These are phyloP conservation scores for Orobanche coerulescens DNA, from an alignment of 257 asterid genomes.

Conservation along the genomic window DNA sequence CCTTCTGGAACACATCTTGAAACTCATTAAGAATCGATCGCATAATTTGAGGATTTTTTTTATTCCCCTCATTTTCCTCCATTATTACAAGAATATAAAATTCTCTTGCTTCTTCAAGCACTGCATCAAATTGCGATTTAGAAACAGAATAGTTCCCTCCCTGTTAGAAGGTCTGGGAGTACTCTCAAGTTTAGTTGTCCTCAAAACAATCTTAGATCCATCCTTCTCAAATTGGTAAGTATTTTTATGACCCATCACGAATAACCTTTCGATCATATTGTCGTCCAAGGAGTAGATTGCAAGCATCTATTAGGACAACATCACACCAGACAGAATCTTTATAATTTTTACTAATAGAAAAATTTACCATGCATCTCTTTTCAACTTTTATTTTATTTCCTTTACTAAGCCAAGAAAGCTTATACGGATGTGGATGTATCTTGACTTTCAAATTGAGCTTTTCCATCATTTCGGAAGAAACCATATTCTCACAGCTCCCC, in stretches of 20 bases:
- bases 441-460: no score
- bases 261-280: conserved; percentile 7
- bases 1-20: neutral
- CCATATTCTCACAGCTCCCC: no score
- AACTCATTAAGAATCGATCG: neutral
- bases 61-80: neutral
- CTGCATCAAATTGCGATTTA: neutral
- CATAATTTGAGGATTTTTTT: neutral
- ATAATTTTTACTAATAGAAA: conserved; percentile 4
- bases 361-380: conserved; percentile 17
- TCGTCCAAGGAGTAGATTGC: conserved; percentile 9
- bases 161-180: neutral
- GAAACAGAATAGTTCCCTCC: neutral
- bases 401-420: no score
- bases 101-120: neutral
- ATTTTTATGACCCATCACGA: conserved; percentile 9
- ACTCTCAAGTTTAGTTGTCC: neutral
- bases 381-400: no score
- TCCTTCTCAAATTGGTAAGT: conserved; percentile 14
- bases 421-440: no score
- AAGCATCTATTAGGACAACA: conserved; percentile 20
- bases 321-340: conserved; percentile 15
- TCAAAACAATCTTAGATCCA: neutral
- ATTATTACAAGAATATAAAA: neutral
- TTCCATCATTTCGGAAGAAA: no score